These are phyloP conservation scores for Grosmannia clavigera DNA, from an alignment of 2,329 filamentous ascomycete species.

Conservation along the genomic window DNA sequence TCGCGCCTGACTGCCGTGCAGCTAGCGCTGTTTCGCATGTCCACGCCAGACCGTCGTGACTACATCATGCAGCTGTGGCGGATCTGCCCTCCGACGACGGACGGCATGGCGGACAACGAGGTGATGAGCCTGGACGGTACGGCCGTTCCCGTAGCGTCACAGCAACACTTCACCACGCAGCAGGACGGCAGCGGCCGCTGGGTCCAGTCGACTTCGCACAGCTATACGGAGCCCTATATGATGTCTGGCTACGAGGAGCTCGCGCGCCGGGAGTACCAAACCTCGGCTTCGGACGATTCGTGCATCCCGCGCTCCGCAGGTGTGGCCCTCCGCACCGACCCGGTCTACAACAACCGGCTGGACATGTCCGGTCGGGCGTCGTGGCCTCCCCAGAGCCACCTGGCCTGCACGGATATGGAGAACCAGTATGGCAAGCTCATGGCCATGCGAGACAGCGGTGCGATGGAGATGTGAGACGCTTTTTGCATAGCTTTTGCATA, in stretches of 20 bases:
- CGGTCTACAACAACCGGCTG: slow-evolving; percentile 44
- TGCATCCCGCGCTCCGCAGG: slow-evolving; percentile 22
- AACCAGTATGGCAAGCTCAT: slow-evolving; percentile 52
- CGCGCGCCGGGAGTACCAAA: slow-evolving; percentile 50
- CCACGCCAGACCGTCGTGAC: slow-evolving; percentile 57
- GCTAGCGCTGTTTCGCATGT: slow-evolving; percentile 64
- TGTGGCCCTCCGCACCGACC: slow-evolving; percentile 42
- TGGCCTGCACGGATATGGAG: slow-evolving; percentile 54
- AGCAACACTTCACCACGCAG: slow-evolving; percentile 22
- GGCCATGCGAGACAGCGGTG: slow-evolving; percentile 12
- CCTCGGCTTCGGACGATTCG: slow-evolving; percentile 6
- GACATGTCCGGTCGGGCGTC: slow-evolving; percentile 17
- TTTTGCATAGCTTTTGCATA: neutral
- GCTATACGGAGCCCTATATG: slow-evolving; percentile 71
- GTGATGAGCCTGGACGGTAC: slow-evolving; percentile 35
- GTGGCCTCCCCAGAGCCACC: slow-evolving; percentile 34
- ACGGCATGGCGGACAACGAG: slow-evolving; percentile 24
- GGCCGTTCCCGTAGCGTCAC: slow-evolving; percentile 16
- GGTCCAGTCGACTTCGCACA: slow-evolving; percentile 22
- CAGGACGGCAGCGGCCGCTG: slow-evolving; percentile 43
- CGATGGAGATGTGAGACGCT: slow-evolving; percentile 9
- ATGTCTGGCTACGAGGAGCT: slow-evolving; percentile 64
- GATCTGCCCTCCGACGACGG: slow-evolving; percentile 58
- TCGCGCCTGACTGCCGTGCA: slow-evolving; percentile 59
- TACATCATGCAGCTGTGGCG: slow-evolving; percentile 77